Conservation (phyloP, 805 yeast genomes). For the Candida ascalaphidarum region DNA sequence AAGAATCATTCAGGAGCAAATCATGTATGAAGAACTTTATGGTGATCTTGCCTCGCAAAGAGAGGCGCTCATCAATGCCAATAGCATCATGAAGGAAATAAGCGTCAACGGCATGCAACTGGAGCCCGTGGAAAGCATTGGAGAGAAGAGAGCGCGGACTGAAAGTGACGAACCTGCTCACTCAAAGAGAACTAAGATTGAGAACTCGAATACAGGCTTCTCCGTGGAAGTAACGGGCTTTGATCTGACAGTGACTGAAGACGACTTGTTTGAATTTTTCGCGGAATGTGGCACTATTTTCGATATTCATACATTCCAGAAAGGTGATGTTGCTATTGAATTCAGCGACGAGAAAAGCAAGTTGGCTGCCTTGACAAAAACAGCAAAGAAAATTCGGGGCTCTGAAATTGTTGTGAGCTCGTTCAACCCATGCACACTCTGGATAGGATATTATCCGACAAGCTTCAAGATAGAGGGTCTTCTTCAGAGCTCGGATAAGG, state of each 20-base stretch:
- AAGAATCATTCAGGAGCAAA: slow-evolving; percentile 36
- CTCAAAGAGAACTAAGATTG: slow-evolving; percentile 3
- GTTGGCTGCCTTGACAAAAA: slow-evolving; percentile 53
- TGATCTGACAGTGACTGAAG: slow-evolving; percentile 30
- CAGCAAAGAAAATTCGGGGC: slow-evolving; percentile 38
- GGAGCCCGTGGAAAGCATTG: background rate
- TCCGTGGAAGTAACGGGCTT: slow-evolving; percentile 48
- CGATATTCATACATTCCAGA: slow-evolving; percentile 17
- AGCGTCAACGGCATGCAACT: background rate
- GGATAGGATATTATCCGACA: slow-evolving; percentile 73
- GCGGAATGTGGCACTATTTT: slow-evolving; percentile 52
- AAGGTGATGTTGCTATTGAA: slow-evolving; percentile 47
- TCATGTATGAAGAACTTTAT: slow-evolving; percentile 23
- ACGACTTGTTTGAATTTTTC: slow-evolving; percentile 36
- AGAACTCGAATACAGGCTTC: slow-evolving; percentile 23
- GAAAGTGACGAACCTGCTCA: background rate
- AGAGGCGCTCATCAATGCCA: slow-evolving; percentile 13
- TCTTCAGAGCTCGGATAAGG: no score
- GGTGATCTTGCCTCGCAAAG: slow-evolving; percentile 18
- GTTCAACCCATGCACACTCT: slow-evolving; percentile 44
- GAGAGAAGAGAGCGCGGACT: slow-evolving; percentile 2
- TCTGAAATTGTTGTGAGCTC: slow-evolving; percentile 37
- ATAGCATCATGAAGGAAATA: slow-evolving; percentile 11
- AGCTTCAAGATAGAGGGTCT: no score
- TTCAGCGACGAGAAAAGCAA: slow-evolving; percentile 40